Conservation (phyloP, 495 filamentous ascomycete genomes). For the Letharia lupina region DNA sequence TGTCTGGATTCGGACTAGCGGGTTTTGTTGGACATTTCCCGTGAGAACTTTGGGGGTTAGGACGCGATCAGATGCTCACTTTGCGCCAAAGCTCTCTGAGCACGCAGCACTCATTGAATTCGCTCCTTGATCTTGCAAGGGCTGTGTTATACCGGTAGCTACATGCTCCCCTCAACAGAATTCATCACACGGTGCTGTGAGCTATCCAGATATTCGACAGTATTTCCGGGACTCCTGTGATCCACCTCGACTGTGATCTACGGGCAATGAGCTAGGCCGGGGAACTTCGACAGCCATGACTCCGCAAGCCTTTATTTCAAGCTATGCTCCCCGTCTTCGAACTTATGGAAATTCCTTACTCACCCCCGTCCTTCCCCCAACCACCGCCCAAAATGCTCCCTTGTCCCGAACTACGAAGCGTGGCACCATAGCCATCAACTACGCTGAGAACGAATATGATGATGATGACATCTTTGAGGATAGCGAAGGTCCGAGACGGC, state of each 20-base stretch:
- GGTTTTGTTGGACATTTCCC: not conserved
- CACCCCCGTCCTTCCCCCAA: constrained; percentile 70
- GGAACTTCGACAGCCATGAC: constrained; percentile 32
- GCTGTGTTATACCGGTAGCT: not conserved
- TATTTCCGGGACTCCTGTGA: not conserved
- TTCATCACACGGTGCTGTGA: constrained; percentile 1
- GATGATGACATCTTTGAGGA: constrained; percentile 86
- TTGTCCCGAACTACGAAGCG: constrained; percentile 85
- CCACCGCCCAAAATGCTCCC: constrained; percentile 51
- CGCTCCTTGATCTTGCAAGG: not conserved
- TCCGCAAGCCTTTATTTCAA: constrained; percentile 79
- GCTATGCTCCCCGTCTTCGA: constrained; percentile 84
- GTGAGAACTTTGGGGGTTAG: not conserved
- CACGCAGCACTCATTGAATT: not conserved
- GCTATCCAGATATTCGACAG: not conserved
- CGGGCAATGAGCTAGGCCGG: constrained; percentile 14
- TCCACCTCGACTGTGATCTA: constrained; percentile 9
- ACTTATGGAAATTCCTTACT: constrained; percentile 89
- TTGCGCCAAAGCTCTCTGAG: constrained; percentile 8
- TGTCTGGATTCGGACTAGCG: not conserved
- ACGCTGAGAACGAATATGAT: constrained; percentile 91
- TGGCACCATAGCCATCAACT: constrained; percentile 92
- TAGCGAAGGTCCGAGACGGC: constrained; percentile 65
- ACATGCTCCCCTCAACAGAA: not conserved
- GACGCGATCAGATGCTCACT: constrained; percentile 6